Evolutionary conservation across 768 basidiomycete species (phyloP).

Genomic region (Tulasnella sp.): DNA sequence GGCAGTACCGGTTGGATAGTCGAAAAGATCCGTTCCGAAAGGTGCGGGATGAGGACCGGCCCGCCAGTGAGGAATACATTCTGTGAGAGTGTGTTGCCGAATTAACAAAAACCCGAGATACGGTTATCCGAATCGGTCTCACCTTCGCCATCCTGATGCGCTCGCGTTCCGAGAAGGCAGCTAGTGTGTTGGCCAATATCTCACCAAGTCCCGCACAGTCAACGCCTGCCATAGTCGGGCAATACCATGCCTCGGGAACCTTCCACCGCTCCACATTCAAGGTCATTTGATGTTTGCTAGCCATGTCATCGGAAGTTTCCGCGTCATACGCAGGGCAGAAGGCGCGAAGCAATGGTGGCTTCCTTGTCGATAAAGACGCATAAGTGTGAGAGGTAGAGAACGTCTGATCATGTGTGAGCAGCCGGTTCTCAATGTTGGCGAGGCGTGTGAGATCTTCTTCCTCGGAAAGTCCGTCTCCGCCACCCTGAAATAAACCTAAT

Average conservation of each 20-base stretch:
- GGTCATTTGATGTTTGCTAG: conserved; percentile 53
- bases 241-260: conserved; percentile 86
- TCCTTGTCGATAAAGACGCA: conserved; percentile 60
- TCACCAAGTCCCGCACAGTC: conserved; percentile 95
- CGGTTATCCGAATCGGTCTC: conserved; percentile 18
- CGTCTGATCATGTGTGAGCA: conserved; percentile 72
- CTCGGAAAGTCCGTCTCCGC: conserved; percentile 34
- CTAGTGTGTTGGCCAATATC: conserved; percentile 73
- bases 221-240: conserved; percentile 86
- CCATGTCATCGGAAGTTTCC: conserved; percentile 46
- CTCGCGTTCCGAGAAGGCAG: conserved; percentile 55
- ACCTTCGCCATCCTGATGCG: conserved; percentile 70
- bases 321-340: conserved; percentile 65
- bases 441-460: conserved; percentile 73
- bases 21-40: conserved; percentile 55
- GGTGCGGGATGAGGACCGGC: conserved; percentile 61
- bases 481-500: neutral
- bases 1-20: conserved; percentile 78
- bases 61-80: conserved; percentile 86
- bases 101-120: neutral
- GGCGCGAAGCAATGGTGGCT: conserved; percentile 76
- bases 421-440: conserved; percentile 62
- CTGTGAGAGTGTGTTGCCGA: conserved; percentile 30
- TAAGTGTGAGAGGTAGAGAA: conserved; percentile 79
- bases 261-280: conserved; percentile 84